These are phyloP conservation scores for Fusarium nurragi DNA, from an alignment of 2,329 filamentous ascomycete genomes.

Conservation along the genomic window DNA sequence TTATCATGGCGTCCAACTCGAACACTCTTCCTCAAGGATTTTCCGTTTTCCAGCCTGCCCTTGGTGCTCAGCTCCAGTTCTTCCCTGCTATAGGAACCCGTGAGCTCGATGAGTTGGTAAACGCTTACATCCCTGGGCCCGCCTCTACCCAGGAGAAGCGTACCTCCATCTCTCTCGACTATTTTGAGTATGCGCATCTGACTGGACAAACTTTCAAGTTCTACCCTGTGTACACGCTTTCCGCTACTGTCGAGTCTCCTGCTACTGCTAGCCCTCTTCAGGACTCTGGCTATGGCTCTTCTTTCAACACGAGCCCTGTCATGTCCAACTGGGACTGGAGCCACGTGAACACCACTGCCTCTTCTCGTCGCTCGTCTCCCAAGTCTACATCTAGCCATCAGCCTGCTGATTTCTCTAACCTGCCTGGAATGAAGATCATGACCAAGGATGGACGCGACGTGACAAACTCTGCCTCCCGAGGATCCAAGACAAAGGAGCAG, in stretches of 20 bases:
- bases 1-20: slow-evolving; percentile 42
- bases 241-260: slow-evolving; percentile 55
- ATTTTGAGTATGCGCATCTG: slow-evolving; percentile 61
- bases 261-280: slow-evolving; percentile 53
- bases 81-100: slow-evolving; percentile 70
- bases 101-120: slow-evolving; percentile 69
- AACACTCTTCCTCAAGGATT: slow-evolving; percentile 58
- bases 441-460: slow-evolving; percentile 71
- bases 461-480: slow-evolving; percentile 69
- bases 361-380: slow-evolving; percentile 45
- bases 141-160: slow-evolving; percentile 67
- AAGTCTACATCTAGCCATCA: slow-evolving; percentile 47
- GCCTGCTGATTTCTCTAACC: slow-evolving; percentile 58
- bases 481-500: slow-evolving; percentile 74
- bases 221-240: slow-evolving; percentile 60
- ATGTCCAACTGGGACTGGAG: slow-evolving; percentile 61
- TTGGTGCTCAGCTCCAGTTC: slow-evolving; percentile 70
- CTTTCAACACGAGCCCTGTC: slow-evolving; percentile 60
- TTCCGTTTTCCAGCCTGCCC: slow-evolving; percentile 67
- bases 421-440: slow-evolving; percentile 74
- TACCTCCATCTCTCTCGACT: slow-evolving; percentile 66
- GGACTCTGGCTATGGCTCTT: slow-evolving; percentile 59
- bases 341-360: slow-evolving; percentile 46
- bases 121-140: slow-evolving; percentile 65
- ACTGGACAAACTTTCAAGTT: slow-evolving; percentile 70